These are phyloP conservation scores for Talinum fruticosum DNA, from an alignment of 148 eudicot species.

Conservation along the genomic window DNA sequence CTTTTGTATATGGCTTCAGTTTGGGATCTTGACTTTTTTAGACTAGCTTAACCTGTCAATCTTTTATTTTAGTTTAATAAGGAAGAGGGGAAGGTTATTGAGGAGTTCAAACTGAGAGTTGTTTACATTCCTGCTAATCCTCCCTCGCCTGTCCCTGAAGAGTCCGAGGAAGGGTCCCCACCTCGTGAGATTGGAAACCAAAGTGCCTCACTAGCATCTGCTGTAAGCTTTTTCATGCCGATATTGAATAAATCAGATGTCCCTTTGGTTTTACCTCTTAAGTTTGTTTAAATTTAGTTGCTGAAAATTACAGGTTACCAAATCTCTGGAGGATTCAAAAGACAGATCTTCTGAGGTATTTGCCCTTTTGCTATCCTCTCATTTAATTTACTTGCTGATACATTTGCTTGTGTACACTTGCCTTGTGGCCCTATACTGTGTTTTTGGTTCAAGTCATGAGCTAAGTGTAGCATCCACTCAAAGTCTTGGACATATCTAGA, in stretches of 20 bases:
- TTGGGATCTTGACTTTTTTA: conserved; percentile 4
- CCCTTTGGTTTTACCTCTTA: neutral
- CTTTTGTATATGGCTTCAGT: neutral
- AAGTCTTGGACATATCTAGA: neutral
- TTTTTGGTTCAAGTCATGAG: neutral
- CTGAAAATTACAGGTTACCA: conserved; percentile 43
- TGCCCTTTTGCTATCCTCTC: neutral
- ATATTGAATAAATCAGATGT: neutral
- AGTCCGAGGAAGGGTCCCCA: conserved; percentile 85
- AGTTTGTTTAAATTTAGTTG: neutral
- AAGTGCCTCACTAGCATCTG: conserved; percentile 44
- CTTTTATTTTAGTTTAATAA: conserved; percentile 55
- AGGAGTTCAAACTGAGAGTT: conserved; percentile 77
- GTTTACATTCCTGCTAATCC: conserved; percentile 77
- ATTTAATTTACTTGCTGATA: neutral
- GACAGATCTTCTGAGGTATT: conserved; percentile 62
- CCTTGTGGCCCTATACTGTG: neutral
- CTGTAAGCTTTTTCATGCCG: conserved; percentile 39
- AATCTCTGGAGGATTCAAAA: conserved; percentile 41
- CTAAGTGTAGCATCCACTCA: neutral
- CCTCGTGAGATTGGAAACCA: conserved; percentile 65
- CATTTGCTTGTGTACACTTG: neutral
- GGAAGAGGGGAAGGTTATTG: conserved; percentile 63
- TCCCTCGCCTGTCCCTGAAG: conserved; percentile 95
- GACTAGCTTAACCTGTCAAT: conserved; percentile 20